Conservation (phyloP, 176 grass and related monocot species). For the Oryza longistaminata region DNA sequence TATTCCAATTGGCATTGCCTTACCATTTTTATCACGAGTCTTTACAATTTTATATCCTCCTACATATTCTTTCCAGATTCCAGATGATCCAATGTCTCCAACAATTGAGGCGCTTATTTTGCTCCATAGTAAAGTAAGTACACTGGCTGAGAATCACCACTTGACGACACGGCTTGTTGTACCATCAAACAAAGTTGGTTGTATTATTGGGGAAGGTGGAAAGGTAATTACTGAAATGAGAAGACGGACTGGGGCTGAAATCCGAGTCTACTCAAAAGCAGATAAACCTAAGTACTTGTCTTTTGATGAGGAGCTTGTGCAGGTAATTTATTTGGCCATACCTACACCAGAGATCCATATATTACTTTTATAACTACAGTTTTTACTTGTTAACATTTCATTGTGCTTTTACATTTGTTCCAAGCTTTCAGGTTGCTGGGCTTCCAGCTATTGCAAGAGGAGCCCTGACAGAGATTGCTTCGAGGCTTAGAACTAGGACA, state of each 20-base stretch:
- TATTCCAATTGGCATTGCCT: conserved; percentile 22
- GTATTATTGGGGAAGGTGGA: conserved; percentile 91
- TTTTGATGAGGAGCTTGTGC: conserved; percentile 85
- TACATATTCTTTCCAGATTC: conserved; percentile 57
- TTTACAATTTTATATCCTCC: conserved; percentile 32
- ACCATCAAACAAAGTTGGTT: conserved; percentile 93
- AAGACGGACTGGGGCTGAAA: conserved; percentile 80
- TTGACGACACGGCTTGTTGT: conserved; percentile 83
- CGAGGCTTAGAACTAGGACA: conserved; percentile 75
- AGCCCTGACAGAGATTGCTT: conserved; percentile 71
- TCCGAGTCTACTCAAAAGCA: conserved; percentile 88
- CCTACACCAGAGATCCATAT: conserved; percentile 21
- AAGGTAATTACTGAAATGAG: conserved; percentile 97
- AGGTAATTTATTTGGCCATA: conserved; percentile 62
- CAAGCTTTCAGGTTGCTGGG: conserved; percentile 67
- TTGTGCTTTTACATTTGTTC: conserved; percentile 45
- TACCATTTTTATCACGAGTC: not conserved
- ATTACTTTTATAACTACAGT: conserved; percentile 29
- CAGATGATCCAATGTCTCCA: conserved; percentile 70
- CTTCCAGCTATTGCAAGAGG: conserved; percentile 52
- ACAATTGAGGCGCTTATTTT: conserved; percentile 88
- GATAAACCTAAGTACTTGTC: conserved; percentile 88
- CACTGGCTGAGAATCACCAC: conserved; percentile 60
- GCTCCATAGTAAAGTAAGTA: conserved; percentile 74
- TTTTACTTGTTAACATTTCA: conserved; percentile 39